A percentile compares a stretch with the other conserved stretches of the same genome.
Conservation (phyloP, 441 rosid genomes). For the Arabidopsis hybrid region DNA sequence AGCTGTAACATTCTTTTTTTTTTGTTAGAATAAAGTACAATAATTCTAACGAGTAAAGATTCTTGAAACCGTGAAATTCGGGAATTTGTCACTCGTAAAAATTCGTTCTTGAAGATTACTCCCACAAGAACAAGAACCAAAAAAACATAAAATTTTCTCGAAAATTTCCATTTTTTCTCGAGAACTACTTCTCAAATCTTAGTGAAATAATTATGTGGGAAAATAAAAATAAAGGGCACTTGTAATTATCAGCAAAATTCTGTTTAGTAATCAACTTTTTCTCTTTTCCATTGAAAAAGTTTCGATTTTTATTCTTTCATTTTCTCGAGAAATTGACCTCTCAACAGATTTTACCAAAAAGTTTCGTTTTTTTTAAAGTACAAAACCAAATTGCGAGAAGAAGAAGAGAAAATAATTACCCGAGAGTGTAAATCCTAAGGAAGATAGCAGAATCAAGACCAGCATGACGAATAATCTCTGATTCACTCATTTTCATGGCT, state of each 20-base stretch:
- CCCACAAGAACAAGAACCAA: conserved; percentile 20
- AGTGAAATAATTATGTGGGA: not conserved
- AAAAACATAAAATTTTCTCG: not conserved
- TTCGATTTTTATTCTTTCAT: conserved; percentile 8
- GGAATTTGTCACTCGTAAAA: not conserved
- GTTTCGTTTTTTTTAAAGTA: not conserved
- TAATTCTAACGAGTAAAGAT: conserved; percentile 13
- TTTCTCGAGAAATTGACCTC: conserved; percentile 41
- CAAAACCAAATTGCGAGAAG: not conserved
- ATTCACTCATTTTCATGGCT: conserved; percentile 84
- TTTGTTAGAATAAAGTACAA: conserved; percentile 29
- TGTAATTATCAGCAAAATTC: conserved; percentile 7
- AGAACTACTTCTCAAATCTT: conserved; percentile 1
- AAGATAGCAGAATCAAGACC: conserved; percentile 97
- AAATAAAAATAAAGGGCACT: not conserved
- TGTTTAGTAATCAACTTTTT: conserved; percentile 1
- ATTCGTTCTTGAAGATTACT: conserved; percentile 30
- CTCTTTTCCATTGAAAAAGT: not conserved
- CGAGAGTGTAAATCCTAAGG: conserved; percentile 89
- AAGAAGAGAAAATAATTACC: conserved; percentile 48
- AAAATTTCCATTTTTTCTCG: not conserved
- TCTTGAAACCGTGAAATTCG: conserved; percentile 28
- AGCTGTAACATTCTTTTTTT: not conserved
- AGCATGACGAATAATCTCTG: conserved; percentile 84
- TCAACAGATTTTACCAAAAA: conserved; percentile 12